phyloP scores from a whole-genome alignment of 805 yeast genomes.

The Candida ovalis region DNA sequence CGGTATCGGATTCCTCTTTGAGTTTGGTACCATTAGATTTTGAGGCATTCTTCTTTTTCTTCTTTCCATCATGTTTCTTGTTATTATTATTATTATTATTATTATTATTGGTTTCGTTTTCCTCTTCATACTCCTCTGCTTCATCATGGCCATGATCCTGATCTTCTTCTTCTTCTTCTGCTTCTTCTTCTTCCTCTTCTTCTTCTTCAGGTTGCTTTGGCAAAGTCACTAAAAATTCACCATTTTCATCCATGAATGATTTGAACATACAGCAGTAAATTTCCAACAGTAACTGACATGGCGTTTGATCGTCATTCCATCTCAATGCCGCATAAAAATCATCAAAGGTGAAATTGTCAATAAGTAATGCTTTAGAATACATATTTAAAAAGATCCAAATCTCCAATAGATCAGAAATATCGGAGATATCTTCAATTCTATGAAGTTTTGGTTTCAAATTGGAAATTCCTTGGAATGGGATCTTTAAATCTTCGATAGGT shows the following conservation, averaged over 20 bases:
- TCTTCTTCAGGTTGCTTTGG: constrained; percentile 26
- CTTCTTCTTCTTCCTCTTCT: constrained; percentile 20
- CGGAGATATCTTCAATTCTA: constrained; percentile 19
- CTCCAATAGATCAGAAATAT: constrained; percentile 50
- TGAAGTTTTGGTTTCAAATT: constrained; percentile 24
- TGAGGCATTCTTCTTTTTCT: not conserved
- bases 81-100: constrained; percentile 12
- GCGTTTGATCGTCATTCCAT: constrained; percentile 40
- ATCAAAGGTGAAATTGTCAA: constrained; percentile 80
- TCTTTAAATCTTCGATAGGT: constrained; percentile 30
- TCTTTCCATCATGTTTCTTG: not conserved
- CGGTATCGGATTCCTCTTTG: constrained; percentile 16
- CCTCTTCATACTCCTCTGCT: no score
- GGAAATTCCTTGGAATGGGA: constrained; percentile 26
- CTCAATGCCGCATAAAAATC: constrained; percentile 60
- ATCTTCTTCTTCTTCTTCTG: constrained; percentile 13
- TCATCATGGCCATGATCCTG: no score
- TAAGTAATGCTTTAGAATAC: constrained; percentile 55
- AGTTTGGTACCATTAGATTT: not conserved
- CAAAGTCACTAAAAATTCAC: constrained; percentile 22
- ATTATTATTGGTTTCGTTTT: constrained; percentile 13
- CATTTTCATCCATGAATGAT: constrained; percentile 45
- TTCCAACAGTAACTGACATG: constrained; percentile 57
- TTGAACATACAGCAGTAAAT: constrained; percentile 64
- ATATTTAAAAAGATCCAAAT: constrained; percentile 74